These are phyloP conservation scores for Bipolaris zeicola DNA, from an alignment of 2,329 filamentous ascomycete genomes.

Conservation along the genomic window DNA sequence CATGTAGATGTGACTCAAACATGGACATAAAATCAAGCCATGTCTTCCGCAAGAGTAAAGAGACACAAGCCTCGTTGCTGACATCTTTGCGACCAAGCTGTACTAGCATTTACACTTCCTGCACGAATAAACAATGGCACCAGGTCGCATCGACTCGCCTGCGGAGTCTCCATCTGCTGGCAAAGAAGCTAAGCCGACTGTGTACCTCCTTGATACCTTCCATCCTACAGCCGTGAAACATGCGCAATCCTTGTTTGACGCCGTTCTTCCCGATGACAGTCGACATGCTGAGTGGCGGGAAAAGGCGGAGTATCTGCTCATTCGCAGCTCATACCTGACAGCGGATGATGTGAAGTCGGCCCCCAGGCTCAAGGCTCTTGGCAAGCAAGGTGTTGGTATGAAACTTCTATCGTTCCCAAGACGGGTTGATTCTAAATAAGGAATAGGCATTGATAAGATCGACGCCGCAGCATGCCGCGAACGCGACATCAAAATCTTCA, in stretches of 20 bases:
- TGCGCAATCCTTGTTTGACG: slow-evolving; percentile 49
- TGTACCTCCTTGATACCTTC: slow-evolving; percentile 51
- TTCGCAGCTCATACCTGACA: slow-evolving; percentile 48
- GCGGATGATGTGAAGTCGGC: slow-evolving; percentile 48
- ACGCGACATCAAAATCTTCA: slow-evolving; percentile 53
- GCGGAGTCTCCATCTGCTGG: no score
- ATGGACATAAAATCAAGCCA: no score
- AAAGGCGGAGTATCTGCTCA: slow-evolving; percentile 50
- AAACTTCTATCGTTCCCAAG: not conserved
- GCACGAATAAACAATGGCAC: no score
- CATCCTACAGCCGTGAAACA: slow-evolving; percentile 47
- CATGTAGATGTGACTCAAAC: no score
- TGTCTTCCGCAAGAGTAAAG: no score
- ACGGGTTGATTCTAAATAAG: no score
- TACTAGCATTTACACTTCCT: no score
- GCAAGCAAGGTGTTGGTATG: slow-evolving; percentile 56
- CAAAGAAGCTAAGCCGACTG: slow-evolving; percentile 38
- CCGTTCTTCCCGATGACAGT: slow-evolving; percentile 45
- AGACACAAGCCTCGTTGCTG: no score
- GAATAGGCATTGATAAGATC: slow-evolving; percentile 51
- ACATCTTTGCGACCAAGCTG: no score
- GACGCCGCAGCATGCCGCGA: slow-evolving; percentile 48
- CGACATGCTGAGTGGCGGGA: slow-evolving; percentile 49
- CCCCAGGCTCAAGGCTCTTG: slow-evolving; percentile 50
- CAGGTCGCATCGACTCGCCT: no score